Conservation (phyloP, 331 rosid species). For the Saraca asoca region DNA sequence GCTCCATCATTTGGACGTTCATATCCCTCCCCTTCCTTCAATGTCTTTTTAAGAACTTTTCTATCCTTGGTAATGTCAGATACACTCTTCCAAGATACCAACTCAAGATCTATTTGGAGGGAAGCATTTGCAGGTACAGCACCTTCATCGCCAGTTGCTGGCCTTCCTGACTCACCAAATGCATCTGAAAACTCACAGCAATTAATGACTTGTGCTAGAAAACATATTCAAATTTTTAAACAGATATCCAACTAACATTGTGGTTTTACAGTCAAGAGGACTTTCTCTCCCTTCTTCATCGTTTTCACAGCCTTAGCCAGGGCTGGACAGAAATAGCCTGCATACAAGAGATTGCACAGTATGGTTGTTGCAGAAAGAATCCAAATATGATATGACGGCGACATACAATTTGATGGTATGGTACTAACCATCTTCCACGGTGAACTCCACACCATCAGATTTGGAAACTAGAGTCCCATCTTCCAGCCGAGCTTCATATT, state of each 20-base stretch:
- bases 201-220: slow-evolving; percentile 1
- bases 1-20: slow-evolving; percentile 89
- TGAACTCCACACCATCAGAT: slow-evolving; percentile 75
- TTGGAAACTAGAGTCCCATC: slow-evolving; percentile 67
- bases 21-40: slow-evolving; percentile 82
- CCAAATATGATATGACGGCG: neutral
- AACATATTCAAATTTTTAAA: neutral
- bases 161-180: slow-evolving; percentile 71
- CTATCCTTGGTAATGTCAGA: slow-evolving; percentile 61
- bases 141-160: slow-evolving; percentile 59
- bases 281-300: slow-evolving; percentile 89
- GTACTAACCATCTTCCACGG: slow-evolving; percentile 59
- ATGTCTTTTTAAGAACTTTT: slow-evolving; percentile 71
- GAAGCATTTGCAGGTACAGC: slow-evolving; percentile 72
- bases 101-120: slow-evolving; percentile 65
- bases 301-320: slow-evolving; percentile 84
- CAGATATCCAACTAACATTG: slow-evolving; percentile 54
- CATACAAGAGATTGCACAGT: neutral
- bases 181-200: slow-evolving; percentile 55
- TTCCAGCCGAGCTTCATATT: slow-evolving; percentile 75
- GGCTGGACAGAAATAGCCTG: slow-evolving; percentile 88
- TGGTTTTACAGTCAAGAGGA: slow-evolving; percentile 72
- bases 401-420: neutral
- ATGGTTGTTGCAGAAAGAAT: slow-evolving; percentile 4
- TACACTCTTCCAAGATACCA: slow-evolving; percentile 78